Base-by-base conservation (phyloP, 2,329 filamentous ascomycete species). In the Cadophora gregata region DNA sequence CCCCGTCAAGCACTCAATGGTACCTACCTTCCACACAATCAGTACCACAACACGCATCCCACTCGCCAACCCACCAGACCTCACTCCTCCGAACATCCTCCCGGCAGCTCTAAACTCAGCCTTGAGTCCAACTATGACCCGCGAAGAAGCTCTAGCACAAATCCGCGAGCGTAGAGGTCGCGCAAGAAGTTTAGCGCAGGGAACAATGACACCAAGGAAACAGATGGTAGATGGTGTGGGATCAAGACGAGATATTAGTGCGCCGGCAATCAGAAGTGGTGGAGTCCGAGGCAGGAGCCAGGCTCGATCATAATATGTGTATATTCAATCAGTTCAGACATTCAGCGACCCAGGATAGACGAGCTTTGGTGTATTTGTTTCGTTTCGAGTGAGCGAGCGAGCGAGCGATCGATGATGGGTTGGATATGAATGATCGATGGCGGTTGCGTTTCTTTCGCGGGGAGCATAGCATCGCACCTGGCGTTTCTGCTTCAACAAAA, bases 131-230 rank as follows among this genome's bases (percentile, higher is more conserved):
- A 90, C 88, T 47, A 88, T 90, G 85, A 87, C 87, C 29, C 84
- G 92, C 63, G 92, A 93, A 77, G 84, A 93, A 77, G 91, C 91
- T 3, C 83, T 95, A 19, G 90, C 90, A 64, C 88, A 90, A 76
- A 94, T 95, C 71, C 85, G 88, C 62, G 89, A 92, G 79, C 84
- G 92, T 31, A 81, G 92, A 62, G 90, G 90, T 7, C 82, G 92
- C 55, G 90, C 91, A 65, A 84, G 88, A 71, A 92, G 89, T 76
- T 86, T 90, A 65, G 88, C 88, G 4, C 84, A 87, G 62, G 87
- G 86, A 2, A 84, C 86, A 6, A 80, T 84, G 67, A 90, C 89
- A 48, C 88, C 88, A 10, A 81, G 82, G 68, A 87, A 85, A 60
- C 71, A 74, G 31, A 75, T 75, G 72, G 66, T 74, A 10, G 74